phyloP scores from a whole-genome alignment of 2,329 filamentous ascomycete species.

The Chrysoporthe austroafricana region DNA sequence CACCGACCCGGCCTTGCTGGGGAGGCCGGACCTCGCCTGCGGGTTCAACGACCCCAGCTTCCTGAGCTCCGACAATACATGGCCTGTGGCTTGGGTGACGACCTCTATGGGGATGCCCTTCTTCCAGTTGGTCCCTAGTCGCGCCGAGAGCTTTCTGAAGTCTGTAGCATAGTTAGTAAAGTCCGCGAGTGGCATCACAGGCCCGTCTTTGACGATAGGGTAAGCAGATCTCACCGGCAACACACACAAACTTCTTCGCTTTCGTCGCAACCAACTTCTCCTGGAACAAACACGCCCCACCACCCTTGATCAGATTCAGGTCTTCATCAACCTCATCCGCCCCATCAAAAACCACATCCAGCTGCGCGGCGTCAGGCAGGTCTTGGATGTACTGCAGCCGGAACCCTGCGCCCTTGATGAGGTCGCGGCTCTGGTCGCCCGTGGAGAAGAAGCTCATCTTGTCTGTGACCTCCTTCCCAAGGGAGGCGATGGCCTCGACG shows the following conservation, averaged over 20 bases:
- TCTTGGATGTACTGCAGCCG: conserved; percentile 78
- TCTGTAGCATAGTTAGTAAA: conserved; percentile 54
- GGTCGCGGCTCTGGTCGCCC: conserved; percentile 84
- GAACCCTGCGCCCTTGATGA: conserved; percentile 80
- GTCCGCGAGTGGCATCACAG: too few species aligned
- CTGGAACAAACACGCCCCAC: conserved; percentile 95
- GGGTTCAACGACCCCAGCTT: conserved; percentile 75
- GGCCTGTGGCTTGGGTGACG: conserved; percentile 78
- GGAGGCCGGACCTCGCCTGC: conserved; percentile 70
- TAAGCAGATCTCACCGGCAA: conserved; percentile 65
- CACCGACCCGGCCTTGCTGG: conserved; percentile 80
- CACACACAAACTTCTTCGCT: conserved; percentile 84
- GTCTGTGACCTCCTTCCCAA: conserved; percentile 56
- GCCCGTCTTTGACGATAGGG: too few species aligned
- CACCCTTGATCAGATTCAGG: conserved; percentile 96
- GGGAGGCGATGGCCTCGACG: conserved; percentile 75
- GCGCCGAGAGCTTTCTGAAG: conserved; percentile 83
- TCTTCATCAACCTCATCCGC: conserved; percentile 96
- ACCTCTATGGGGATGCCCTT: conserved; percentile 91
- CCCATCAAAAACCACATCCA: conserved; percentile 94
- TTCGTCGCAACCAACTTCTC: conserved; percentile 92
- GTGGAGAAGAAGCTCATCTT: conserved; percentile 88
- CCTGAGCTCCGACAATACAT: conserved; percentile 73
- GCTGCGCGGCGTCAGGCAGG: conserved; percentile 58
- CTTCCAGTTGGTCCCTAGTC: conserved; percentile 77